Base-by-base conservation (phyloP, 805 yeast genomes). In the Starmerella vitae region DNA sequence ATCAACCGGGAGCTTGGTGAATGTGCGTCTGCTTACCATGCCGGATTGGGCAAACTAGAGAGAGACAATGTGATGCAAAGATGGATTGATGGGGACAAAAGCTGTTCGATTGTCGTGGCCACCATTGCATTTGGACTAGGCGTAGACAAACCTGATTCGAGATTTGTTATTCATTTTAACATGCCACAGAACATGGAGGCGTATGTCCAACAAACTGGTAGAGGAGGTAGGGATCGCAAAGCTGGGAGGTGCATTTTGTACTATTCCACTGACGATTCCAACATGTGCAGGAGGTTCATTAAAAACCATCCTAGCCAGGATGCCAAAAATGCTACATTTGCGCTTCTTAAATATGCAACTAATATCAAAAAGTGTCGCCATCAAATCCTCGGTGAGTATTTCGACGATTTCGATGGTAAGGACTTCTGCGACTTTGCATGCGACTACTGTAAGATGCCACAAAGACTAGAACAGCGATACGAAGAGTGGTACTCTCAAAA, bases 61-160 rank as follows among this genome's bases (percentile, higher is more conserved):
- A 61, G 72, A 18, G 50, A 58, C 3, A 72, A n/a, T 9, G 36
- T 84, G 7, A 95, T 91, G 60, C 61, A 62, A 14, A 64, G 63
- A 20, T 91, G 98, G 98, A 95, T 88, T 55, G 54, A 59, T 1
- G 78, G 80, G 38, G 59, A 62, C 20, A 46, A 42, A 5, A 20
- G 28, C 5, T 61, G 74, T 19, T 79, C 78, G 54, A 76, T 86
- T 1, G 83, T 91, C 9, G 86, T 96, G 61, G 98, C 98, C 0
- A 91, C 98, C 0, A 78, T 91, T 51, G 98, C 98, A 0, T 91
- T 91, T 67, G 98, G 98, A 19, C 85, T 91, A 95, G 98, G 98
- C 34, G 86, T 91, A 38, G 98, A 91, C 61, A 91, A 91, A 56
- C 81, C 96, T 0, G 93, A 91, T 59, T 96, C 88, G 7, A 64